These are phyloP conservation scores for Backusella mclennaniae DNA, from an alignment of 192 early-diverging fungal genomes.

Conservation along the genomic window DNA sequence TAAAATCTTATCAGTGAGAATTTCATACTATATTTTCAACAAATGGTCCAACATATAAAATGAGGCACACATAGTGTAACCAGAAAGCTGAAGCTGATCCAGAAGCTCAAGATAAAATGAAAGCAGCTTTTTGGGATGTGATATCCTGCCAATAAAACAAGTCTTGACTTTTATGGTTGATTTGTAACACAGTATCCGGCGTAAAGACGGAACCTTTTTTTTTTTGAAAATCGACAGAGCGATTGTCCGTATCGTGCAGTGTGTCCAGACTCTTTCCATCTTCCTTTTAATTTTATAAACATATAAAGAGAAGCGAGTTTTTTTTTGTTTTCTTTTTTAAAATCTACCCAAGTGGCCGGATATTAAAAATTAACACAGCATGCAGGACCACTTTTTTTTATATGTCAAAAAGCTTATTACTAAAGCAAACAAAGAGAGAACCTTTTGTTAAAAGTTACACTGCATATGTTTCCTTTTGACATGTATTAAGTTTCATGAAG, in stretches of 20 bases:
- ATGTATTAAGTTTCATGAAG: background rate
- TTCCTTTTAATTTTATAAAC: background rate
- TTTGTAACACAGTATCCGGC: background rate
- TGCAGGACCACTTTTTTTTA: background rate
- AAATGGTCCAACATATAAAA: background rate
- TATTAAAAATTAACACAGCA: background rate
- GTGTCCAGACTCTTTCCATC: background rate
- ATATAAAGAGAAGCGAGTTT: no score
- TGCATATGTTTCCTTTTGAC: background rate
- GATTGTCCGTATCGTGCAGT: background rate
- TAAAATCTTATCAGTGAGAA: slow-evolving; percentile 3
- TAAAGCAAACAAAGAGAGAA: background rate
- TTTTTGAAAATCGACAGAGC: background rate
- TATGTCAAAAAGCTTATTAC: background rate
- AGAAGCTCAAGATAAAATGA: background rate
- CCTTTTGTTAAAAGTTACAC: background rate
- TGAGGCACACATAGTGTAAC: background rate
- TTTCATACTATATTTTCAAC: background rate
- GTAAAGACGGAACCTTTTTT: slow-evolving; percentile 2
- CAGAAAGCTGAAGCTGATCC: background rate
- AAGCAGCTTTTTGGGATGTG: background rate
- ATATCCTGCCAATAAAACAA: background rate
- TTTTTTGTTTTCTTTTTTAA: background rate
- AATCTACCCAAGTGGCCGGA: background rate
- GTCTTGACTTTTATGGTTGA: background rate